Evolutionary conservation across 495 filamentous ascomycete genomes (phyloP), one percentile per base, ranked within the genome.

Genomic region (Clohesyomyces aquaticus): DNA sequence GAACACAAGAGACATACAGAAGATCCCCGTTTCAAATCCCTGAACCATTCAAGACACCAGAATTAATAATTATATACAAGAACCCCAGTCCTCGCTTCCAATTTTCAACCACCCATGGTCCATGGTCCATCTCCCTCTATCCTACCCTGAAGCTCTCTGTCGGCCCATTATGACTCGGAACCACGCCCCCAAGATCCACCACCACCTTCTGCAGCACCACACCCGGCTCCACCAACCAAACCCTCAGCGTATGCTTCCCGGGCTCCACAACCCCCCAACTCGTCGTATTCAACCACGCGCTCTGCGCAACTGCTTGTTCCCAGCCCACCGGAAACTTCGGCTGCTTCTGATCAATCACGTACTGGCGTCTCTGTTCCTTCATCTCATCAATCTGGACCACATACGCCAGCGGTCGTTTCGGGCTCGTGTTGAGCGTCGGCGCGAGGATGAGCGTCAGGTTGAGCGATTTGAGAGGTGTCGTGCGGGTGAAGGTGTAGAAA

Each of bases 131-230:
- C 51, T 45, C 49, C 29, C 25, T 41, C 25, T 47, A 28, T 11
- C 67, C 63, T 29, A 83, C 79, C 32, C 77, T 75, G 55, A 80
- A 81, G 61, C 85, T 88, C 81, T 88, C 86, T 3, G 87, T 86
- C 55, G 88, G 88, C 1, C 88, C 88, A 42, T 90, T 71, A 72
- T 89, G 90, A 52, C 82, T 85, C 26, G 76, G 71, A 43, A n/a
- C 23, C 6, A 89, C 82, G n/a, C 87, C 88, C 0, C 88, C 88
- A 49, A 90, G 63, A 73, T 91, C 78, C 3, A 90, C 51, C 6
- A 89, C 77, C 28, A 89, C 76, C 75, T 88, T 90, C 76, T 90
- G 84, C 47, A 91, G 77, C n/a, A 88, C 76, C 1, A 90, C 75
- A 21, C 83, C 84, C 41, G 85, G 80, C 76, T 88, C 83, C 52